phyloP scores from a whole-genome alignment of 768 basidiomycete genomes.

The Auricularia sp. region DNA sequence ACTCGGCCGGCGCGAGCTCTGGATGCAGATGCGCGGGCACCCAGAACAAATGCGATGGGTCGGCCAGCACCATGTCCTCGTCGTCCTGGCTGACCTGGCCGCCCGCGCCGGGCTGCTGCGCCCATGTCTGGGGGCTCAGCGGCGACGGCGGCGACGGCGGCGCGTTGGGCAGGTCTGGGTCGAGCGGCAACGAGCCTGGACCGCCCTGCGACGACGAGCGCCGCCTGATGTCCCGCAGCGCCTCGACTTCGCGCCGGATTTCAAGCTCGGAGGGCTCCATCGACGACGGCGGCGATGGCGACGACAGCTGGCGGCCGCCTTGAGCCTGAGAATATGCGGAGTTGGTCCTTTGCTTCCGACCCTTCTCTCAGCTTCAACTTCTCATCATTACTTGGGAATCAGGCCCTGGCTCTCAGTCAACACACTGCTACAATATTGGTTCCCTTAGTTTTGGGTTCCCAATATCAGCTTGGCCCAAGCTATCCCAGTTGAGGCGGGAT shows the following conservation, averaged over 20 bases:
- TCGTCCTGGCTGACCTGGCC: not conserved
- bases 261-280: constrained; percentile 78
- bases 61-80: constrained; percentile 17
- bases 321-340: too few relatives aligned
- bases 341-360: too few relatives aligned
- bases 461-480: too few relatives aligned
- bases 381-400: too few relatives aligned
- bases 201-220: constrained; percentile 66
- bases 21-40: constrained; percentile 94
- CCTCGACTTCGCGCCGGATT: constrained; percentile 80
- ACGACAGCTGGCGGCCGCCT: not conserved
- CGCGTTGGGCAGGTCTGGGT: constrained; percentile 83
- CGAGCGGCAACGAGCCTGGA: constrained; percentile 74
- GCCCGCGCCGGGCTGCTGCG: not conserved
- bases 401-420: too few relatives aligned
- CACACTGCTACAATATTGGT: too few relatives aligned
- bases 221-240: constrained; percentile 70
- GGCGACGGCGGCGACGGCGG: constrained; percentile 49
- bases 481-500: too few relatives aligned
- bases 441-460: too few relatives aligned
- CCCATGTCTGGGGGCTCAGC: constrained; percentile 18
- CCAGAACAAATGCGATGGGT: constrained; percentile 94
- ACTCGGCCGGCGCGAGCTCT: constrained; percentile 94
- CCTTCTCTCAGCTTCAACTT: too few relatives aligned
- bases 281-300: not conserved